A percentile compares a stretch with the other conserved stretches of the same genome.
These are phyloP conservation scores for Daldinia loculata DNA, from an alignment of 495 filamentous ascomycete genomes.

Conservation along the genomic window DNA sequence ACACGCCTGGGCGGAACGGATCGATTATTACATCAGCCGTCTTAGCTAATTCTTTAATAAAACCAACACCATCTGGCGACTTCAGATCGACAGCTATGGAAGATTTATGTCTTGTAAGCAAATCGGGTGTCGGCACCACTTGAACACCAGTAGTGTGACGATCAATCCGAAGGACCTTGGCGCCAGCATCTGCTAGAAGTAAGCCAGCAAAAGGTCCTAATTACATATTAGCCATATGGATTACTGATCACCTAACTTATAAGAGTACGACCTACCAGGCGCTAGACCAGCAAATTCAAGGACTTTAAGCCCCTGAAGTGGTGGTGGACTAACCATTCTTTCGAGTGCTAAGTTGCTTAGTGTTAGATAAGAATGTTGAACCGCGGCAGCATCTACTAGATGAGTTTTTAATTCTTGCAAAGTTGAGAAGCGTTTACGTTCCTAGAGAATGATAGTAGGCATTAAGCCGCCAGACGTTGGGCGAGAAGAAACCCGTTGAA, in stretches of 20 bases:
- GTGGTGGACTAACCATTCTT: constrained; percentile 62
- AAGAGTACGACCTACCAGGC: constrained; percentile 66
- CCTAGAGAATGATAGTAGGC: background rate
- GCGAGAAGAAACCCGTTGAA: background rate
- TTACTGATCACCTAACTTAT: background rate
- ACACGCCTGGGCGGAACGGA: constrained; percentile 88
- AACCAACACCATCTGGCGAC: constrained; percentile 62
- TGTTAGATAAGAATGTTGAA: background rate
- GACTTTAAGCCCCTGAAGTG: constrained; percentile 79
- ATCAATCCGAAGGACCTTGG: constrained; percentile 87
- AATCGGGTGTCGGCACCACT: constrained; percentile 66
- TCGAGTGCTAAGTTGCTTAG: background rate
- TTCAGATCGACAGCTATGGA: constrained; percentile 84
- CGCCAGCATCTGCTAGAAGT: constrained; percentile 88
- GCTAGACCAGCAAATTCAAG: constrained; percentile 91
- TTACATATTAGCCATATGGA: constrained; percentile 16
- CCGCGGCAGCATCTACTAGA: constrained; percentile 1
- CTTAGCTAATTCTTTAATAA: constrained; percentile 71
- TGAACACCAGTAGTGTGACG: constrained; percentile 51
- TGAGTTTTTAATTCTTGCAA: background rate
- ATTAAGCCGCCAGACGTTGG: background rate
- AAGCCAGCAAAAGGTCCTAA: constrained; percentile 88
- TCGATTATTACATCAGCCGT: constrained; percentile 85
- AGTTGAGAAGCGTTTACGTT: background rate
- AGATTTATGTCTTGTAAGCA: constrained; percentile 78